Base-by-base conservation (phyloP, 1,284 basidiomycete species). In the Leccinum fuscescens region DNA sequence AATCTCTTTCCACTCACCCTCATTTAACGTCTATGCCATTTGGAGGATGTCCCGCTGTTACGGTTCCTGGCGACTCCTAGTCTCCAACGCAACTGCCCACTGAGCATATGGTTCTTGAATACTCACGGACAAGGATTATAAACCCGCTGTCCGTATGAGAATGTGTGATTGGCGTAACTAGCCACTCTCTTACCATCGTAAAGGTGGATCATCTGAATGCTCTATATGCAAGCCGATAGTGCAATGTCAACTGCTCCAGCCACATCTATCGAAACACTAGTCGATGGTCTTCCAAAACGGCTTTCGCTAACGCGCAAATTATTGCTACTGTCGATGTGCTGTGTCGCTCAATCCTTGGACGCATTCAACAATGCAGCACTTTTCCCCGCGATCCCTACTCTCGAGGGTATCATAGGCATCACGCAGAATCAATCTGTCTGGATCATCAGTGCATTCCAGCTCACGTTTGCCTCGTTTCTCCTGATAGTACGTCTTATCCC, bases 341-440 rank as follows among this genome's bases (percentile, higher is more conserved):
- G 80, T 57, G 69, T 77, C 20, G 78, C 80, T 4, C 78, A 81
- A 61, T 81, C 79, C 67, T 68, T 84, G 62, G 80, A 79, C 39
- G 67, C 80, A 12, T 78, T 82, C 75, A 80, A 79, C 70, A 83
- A 79, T 65, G 77, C 80, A 4, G 75, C 78, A 2, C 70, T 83
- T 55, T 78, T 79, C 64, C 75, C 80, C 2, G 78, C 78, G 57
- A 75, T 82, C 39, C 79, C 80, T 51, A 55, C 55, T 42, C 56
- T 70, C 46, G 54, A 51, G 44, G 12, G 1, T 14, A 57, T 54
- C 24, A 53, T 61, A 65, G 88, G 86, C 50, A 83, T 93, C 67
- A 90, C 90, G 71, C 85, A 81, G 65, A 77, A 86, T 50, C 67
- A 74, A 52, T 65, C 61, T 1, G 54, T 27, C 46, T 80, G 78